Conservation (phyloP, 1,284 basidiomycete genomes). For the Microbotryum scabiosae region DNA sequence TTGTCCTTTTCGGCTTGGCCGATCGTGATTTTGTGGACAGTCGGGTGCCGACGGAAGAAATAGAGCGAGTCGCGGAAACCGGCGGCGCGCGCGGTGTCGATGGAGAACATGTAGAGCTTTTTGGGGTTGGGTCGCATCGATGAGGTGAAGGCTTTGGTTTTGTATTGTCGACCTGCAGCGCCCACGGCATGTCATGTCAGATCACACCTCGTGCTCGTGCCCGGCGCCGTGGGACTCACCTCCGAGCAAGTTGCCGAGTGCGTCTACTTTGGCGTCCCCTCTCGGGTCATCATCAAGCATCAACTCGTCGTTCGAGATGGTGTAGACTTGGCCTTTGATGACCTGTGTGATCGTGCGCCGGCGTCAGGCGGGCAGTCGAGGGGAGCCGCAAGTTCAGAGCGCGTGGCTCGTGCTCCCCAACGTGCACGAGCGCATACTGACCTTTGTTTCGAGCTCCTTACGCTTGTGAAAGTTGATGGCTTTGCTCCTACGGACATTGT, state of each 20-base stretch:
- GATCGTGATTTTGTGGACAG: constrained; percentile 81
- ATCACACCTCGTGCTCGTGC: background rate
- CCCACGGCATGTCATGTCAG: background rate
- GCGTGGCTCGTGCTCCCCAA: too few species aligned
- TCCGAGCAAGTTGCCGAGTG: constrained; percentile 69
- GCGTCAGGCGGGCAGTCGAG: background rate
- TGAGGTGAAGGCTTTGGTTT: constrained; percentile 75
- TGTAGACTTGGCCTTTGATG: constrained; percentile 65
- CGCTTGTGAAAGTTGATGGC: constrained; percentile 1
- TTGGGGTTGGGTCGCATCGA: constrained; percentile 67
- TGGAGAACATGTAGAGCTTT: constrained; percentile 85
- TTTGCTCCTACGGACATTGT: background rate
- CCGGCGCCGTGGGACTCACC: constrained; percentile 43
- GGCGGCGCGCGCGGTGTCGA: constrained; percentile 89
- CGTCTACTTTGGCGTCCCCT: constrained; percentile 86
- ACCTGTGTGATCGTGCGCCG: constrained; percentile 35
- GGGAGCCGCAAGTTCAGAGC: background rate
- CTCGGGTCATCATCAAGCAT: constrained; percentile 71
- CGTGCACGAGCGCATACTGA: too few species aligned
- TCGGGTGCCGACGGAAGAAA: constrained; percentile 84
- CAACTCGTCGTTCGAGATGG: constrained; percentile 81
- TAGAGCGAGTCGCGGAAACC: constrained; percentile 95
- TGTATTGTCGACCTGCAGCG: constrained; percentile 67
- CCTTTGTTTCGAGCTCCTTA: too few species aligned
- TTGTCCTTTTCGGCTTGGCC: constrained; percentile 81